Percentiles rank a stretch among this genome's conserved stretches.
These are phyloP conservation scores for Heliamphora pulchella DNA, from an alignment of 179 eudicot genomes.

Conservation along the genomic window DNA sequence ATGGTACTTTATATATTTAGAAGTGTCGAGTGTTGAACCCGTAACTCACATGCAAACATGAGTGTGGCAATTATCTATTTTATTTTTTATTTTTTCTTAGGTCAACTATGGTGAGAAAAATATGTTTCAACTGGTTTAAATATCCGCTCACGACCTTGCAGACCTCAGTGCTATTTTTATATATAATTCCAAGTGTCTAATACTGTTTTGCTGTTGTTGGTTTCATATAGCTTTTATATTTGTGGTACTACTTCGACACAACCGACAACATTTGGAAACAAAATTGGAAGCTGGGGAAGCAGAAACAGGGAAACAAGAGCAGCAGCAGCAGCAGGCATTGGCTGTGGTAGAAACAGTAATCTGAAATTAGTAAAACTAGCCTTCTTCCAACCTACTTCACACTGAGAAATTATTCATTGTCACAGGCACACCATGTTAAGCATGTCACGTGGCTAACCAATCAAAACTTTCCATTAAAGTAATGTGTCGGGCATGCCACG, in stretches of 20 bases:
- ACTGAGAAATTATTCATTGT: too few relatives aligned
- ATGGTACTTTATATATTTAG: too few relatives aligned
- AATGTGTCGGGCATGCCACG: too few relatives aligned
- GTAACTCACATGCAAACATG: too few relatives aligned
- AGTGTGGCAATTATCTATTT: neutral
- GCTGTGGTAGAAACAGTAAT: constrained; percentile 24
- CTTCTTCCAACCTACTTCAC: neutral
- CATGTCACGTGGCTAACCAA: too few relatives aligned
- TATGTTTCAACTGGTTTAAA: too few relatives aligned
- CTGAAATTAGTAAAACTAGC: neutral
- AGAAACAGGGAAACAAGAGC: constrained; percentile 18
- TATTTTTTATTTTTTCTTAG: neutral
- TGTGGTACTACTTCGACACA: constrained; percentile 58
- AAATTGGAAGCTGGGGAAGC: constrained; percentile 23
- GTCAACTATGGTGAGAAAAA: neutral
- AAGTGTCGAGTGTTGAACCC: too few relatives aligned
- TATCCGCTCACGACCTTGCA: too few relatives aligned
- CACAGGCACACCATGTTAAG: too few relatives aligned
- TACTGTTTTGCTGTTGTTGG: neutral
- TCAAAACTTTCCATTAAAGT: too few relatives aligned
- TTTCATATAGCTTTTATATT: constrained; percentile 57
- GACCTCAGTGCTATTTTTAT: too few relatives aligned
- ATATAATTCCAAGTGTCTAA: neutral
- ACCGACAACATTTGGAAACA: constrained; percentile 35
- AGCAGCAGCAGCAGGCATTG: constrained; percentile 34